phyloP scores from a whole-genome alignment of 2,329 filamentous ascomycete genomes.

The Aureobasidium vineae region DNA sequence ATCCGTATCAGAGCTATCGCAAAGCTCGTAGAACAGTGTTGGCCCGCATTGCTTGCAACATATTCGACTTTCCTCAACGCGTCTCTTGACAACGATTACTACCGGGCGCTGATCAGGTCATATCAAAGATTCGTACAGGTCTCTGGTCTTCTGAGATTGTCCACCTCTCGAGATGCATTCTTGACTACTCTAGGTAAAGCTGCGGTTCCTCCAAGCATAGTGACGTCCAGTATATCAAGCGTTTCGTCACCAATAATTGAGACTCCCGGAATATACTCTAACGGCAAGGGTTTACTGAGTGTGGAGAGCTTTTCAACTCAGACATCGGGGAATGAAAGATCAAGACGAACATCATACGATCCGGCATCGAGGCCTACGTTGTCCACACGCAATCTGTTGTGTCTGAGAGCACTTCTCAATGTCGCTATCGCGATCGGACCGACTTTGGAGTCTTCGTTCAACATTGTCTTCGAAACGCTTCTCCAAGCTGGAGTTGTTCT shows the following conservation, averaged over 20 bases:
- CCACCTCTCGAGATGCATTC: constrained; percentile 89
- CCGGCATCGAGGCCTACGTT: constrained; percentile 57
- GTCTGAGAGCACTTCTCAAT: constrained; percentile 87
- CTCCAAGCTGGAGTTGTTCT: constrained; percentile 91
- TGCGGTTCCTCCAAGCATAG: constrained; percentile 76
- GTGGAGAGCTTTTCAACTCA: constrained; percentile 68
- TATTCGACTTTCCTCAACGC: constrained; percentile 95
- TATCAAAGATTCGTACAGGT: constrained; percentile 97
- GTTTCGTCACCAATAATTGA: constrained; percentile 46
- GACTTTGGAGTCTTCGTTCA: constrained; percentile 80
- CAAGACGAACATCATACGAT: constrained; percentile 55
- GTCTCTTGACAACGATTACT: constrained; percentile 88
- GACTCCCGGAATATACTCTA: constrained; percentile 61
- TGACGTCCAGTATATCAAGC: constrained; percentile 42
- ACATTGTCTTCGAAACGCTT: constrained; percentile 85
- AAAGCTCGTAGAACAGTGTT: constrained; percentile 82
- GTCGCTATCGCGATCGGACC: constrained; percentile 91
- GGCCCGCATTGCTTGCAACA: constrained; percentile 91
- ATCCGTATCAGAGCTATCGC: constrained; percentile 73
- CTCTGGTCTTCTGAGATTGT: constrained; percentile 78
- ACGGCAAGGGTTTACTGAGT: constrained; percentile 69
- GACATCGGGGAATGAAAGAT: constrained; percentile 53
- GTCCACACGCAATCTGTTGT: constrained; percentile 86
- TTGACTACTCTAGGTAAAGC: constrained; percentile 91
- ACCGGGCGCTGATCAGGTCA: constrained; percentile 84